Evolutionary conservation across 2,329 filamentous ascomycete species (phyloP).

Genomic region (Orbilia ellipsospora): DNA sequence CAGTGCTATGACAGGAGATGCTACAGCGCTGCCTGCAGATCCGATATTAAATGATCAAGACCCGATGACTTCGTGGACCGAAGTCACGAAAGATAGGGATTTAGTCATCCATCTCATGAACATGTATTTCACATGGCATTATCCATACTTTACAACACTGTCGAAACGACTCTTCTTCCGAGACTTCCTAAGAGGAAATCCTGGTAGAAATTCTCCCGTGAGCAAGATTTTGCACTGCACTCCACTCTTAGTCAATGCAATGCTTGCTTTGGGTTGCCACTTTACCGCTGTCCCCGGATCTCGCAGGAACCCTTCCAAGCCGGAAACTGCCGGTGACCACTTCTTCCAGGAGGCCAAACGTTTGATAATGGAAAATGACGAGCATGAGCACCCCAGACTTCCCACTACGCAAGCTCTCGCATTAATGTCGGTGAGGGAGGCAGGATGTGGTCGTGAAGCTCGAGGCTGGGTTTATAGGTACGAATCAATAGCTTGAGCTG

Average conservation of each 20-base stretch:
- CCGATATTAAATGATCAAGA: constrained; percentile 62
- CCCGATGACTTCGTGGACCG: constrained; percentile 86
- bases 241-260: constrained; percentile 88
- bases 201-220: constrained; percentile 66
- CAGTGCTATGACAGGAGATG: constrained; percentile 52
- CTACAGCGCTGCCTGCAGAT: constrained; percentile 28
- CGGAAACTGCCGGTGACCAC: constrained; percentile 88
- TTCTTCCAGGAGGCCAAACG: constrained; percentile 95
- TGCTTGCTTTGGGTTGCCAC: constrained; percentile 91
- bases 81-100: constrained; percentile 80
- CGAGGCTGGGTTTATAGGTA: constrained; percentile 89
- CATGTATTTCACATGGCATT: constrained; percentile 99
- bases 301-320: constrained; percentile 76
- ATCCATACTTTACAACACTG: constrained; percentile 92
- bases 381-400: constrained; percentile 87
- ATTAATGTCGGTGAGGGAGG: constrained; percentile 95
- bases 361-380: constrained; percentile 87
- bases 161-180: constrained; percentile 87
- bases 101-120: constrained; percentile 88
- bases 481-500: background rate
- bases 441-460: constrained; percentile 90
- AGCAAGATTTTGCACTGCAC: constrained; percentile 81
- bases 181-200: constrained; percentile 80
- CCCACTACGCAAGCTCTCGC: constrained; percentile 93
- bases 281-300: constrained; percentile 83